Evolutionary conservation across 345 rosid genomes (phyloP), one percentile per base, ranked within the genome.

Genomic region (Cardamine chenopodiifolia): DNA sequence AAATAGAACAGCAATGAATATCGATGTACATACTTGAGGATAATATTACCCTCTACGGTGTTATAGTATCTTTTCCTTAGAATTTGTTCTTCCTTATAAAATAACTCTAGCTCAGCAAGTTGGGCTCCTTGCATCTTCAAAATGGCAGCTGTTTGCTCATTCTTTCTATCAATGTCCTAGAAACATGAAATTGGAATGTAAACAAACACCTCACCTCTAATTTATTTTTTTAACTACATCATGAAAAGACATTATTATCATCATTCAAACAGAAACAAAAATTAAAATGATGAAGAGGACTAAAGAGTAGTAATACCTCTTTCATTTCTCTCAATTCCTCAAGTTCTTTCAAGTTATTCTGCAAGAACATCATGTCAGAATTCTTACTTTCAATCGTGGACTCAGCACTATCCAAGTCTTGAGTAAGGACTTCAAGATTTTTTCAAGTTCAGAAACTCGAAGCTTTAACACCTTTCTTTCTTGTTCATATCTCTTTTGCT

Each of bases 111-210:
- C 82, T 92, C 99, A 48, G 91, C 89, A 78, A 95, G 90, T 86
- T 90, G 97, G 72, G 87, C 81, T 59, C 88, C 96, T 76, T 95
- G 99, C 97, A 87, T 92, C 85, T 87, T 95, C 83, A 95, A 79
- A 80, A 95, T 92, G 65, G 93, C 84, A 75, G 99, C 97, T 74
- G 97, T 95, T 84, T 90, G 97, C 78, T 95, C 96, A 73, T 95
- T 95, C 79, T 95, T 95, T 80, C 97, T 81, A 76, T 95, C 97
- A 70, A 90, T 95, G 81, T 95, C 99, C 99, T 94, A 64, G 76
- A 12, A 54, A 78, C 45, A 69, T 40, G 37, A 73, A 55, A 67
- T 5, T 54, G 53, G 6, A 62, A 45, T 62, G 32, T 42, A 29
- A 70, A 53, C 47, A 47, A 70, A 53, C 28, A 47, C 70, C 28